phyloP scores from a whole-genome alignment of 352 stramenopile species.

The Pythium sukuiense region DNA sequence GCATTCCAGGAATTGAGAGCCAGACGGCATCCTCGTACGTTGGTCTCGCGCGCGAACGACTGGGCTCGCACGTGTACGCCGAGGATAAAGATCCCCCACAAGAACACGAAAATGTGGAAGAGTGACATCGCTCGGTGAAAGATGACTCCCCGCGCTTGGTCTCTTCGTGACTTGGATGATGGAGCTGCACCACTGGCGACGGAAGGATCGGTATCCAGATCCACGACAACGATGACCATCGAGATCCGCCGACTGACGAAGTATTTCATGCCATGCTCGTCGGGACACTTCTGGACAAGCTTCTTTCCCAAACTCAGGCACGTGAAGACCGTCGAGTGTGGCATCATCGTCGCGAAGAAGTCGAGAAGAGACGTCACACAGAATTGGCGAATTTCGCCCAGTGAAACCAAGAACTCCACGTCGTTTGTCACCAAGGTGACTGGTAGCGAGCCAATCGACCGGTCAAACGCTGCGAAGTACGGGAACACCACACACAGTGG shows the following conservation, averaged over 20 bases:
- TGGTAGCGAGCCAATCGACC: slow-evolving; percentile 5
- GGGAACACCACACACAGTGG: slow-evolving; percentile 16
- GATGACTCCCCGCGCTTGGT: not conserved
- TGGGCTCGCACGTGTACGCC: not conserved
- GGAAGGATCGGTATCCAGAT: not conserved
- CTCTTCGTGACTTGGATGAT: not conserved
- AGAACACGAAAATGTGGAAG: not conserved
- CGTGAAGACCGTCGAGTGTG: slow-evolving; percentile 14
- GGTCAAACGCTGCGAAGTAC: slow-evolving; percentile 12
- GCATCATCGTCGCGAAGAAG: slow-evolving; percentile 17
- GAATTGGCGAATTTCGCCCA: slow-evolving; percentile 21
- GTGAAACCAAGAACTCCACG: slow-evolving; percentile 4
- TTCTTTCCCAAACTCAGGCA: slow-evolving; percentile 15
- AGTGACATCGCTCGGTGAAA: not conserved
- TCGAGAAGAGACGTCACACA: slow-evolving; percentile 17
- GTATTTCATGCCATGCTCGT: not conserved
- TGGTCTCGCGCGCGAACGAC: not conserved
- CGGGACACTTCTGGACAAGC: not conserved
- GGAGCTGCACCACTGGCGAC: not conserved
- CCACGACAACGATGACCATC: slow-evolving; percentile 7
- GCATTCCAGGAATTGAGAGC: slow-evolving; percentile 12
- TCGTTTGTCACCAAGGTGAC: slow-evolving; percentile 9
- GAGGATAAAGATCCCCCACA: not conserved
- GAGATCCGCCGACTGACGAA: not conserved
- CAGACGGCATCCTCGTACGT: slow-evolving; percentile 6